Evolutionary conservation across 805 yeast genomes (phyloP), one percentile per base, ranked within the genome.

Genomic region (Tetrapisispora phaffii): DNA sequence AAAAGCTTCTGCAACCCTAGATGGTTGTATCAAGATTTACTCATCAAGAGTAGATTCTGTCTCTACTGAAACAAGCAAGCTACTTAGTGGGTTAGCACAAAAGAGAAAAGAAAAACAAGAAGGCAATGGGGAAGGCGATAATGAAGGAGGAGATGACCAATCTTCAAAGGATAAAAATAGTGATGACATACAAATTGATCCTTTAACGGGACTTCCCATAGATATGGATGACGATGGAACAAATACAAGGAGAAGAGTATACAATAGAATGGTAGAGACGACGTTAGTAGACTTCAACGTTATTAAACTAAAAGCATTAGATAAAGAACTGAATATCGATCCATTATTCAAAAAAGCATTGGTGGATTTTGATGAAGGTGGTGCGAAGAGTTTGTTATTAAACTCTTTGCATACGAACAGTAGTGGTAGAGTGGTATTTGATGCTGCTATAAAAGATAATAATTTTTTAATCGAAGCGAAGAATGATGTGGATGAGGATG

Each of bases 11-110:
- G 87, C 94, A 2, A 86, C 97, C 0, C 68, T 90, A 20, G 97
- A 89, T 57, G 97, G 97, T 0, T 89, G 97, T 69, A 90, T 89
- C 29, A 88, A 88, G 66, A 86, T 90, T 44, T 90, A 90, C 60
- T 78, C 89, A 12, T 84, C 94, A 15, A 75, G 97, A 55, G 88
- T 90, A 20, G 97, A 89, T 56, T 83, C 95, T 0, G 95, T 87
- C 0, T 94, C 89, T 5, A 80, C 83, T 8, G 97, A 89, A 56
- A 88, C 97, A 0, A 94, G 95, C 2, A 79, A 80, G 54, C 69
- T 90, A 45, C 65, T 88, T 31, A 82, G 85, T 62, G 95, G 95
- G 3, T 65, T 85, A 45, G 79, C 88, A 2, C 67, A 72, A 7
- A 38, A 38, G 17, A 66, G 71, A 39, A 65, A 65, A 21, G 51